Percentiles rank a stretch among this genome's conserved stretches.
Evolutionary conservation across 345 rosid genomes (phyloP).

Genomic region (Eutrema japonicum): DNA sequence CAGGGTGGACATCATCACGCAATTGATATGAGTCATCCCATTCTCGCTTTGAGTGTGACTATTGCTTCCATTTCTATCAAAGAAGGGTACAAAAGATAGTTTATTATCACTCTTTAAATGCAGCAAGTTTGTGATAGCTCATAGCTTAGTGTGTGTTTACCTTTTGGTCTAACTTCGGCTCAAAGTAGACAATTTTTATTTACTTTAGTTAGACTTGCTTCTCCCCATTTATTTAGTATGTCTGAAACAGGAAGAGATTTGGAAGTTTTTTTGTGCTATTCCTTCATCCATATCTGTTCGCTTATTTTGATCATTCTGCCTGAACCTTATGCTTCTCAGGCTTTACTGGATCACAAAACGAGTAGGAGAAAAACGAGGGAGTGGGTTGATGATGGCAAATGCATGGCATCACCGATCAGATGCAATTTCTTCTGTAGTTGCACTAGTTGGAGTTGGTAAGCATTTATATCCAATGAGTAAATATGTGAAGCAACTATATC

Average conservation of each 20-base stretch:
- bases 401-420: constrained; percentile 99
- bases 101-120: neutral
- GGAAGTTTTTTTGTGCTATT: constrained; percentile 1
- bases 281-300: constrained; percentile 8
- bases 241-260: constrained; percentile 22
- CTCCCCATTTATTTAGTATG: neutral
- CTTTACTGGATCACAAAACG: constrained; percentile 91
- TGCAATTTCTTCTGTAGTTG: constrained; percentile 90
- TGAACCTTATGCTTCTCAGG: constrained; percentile 44
- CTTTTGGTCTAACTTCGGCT: neutral
- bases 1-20: constrained; percentile 66
- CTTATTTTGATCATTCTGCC: constrained; percentile 6
- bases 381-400: constrained; percentile 97
- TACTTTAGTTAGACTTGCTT: neutral
- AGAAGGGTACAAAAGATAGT: constrained; percentile 63
- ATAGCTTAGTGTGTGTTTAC: neutral
- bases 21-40: constrained; percentile 78
- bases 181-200: neutral
- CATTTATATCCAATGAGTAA: constrained; percentile 2
- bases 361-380: constrained; percentile 86
- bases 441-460: constrained; percentile 90
- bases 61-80: constrained; percentile 76
- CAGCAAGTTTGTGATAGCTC: constrained; percentile 9
- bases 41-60: constrained; percentile 78
- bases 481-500: neutral